phyloP scores from a whole-genome alignment of 306 rosid genomes.

The Crataegus laevigata region DNA sequence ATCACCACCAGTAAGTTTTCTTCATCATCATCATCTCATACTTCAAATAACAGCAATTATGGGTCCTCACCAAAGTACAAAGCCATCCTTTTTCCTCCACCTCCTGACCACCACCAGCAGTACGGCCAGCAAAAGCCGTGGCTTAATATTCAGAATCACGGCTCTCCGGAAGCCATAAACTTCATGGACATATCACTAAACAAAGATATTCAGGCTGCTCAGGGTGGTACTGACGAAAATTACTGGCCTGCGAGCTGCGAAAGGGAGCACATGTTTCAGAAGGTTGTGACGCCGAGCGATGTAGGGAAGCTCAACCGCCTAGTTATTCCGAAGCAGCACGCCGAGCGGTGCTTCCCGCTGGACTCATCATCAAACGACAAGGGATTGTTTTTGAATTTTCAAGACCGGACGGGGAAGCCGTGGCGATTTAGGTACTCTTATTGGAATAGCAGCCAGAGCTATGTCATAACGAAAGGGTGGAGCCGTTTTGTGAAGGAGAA shows the following conservation, averaged over 20 bases:
- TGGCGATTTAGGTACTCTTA: slow-evolving; percentile 91
- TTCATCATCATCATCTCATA: background rate
- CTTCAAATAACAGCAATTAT: background rate
- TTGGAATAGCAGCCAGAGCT: slow-evolving; percentile 94
- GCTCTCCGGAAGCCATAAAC: slow-evolving; percentile 9
- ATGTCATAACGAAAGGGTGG: slow-evolving; percentile 94
- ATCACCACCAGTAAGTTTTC: background rate
- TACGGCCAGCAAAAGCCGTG: background rate
- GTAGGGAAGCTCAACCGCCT: slow-evolving; percentile 87
- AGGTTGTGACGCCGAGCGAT: slow-evolving; percentile 84
- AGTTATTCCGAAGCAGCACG: slow-evolving; percentile 80
- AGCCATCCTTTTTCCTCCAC: background rate
- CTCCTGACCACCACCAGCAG: background rate
- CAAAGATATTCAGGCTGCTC: background rate
- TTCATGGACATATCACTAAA: slow-evolving; percentile 7
- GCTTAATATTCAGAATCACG: background rate
- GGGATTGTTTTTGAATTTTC: slow-evolving; percentile 60
- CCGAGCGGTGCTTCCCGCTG: slow-evolving; percentile 75
- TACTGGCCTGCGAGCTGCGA: slow-evolving; percentile 19
- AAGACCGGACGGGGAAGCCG: slow-evolving; percentile 56
- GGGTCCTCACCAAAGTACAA: background rate
- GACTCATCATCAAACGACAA: slow-evolving; percentile 51
- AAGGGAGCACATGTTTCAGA: slow-evolving; percentile 84
- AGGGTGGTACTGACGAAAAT: background rate
- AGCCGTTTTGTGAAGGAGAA: slow-evolving; percentile 89